Conservation (phyloP, 805 yeast species). For the Lipomyces mesembrius region DNA sequence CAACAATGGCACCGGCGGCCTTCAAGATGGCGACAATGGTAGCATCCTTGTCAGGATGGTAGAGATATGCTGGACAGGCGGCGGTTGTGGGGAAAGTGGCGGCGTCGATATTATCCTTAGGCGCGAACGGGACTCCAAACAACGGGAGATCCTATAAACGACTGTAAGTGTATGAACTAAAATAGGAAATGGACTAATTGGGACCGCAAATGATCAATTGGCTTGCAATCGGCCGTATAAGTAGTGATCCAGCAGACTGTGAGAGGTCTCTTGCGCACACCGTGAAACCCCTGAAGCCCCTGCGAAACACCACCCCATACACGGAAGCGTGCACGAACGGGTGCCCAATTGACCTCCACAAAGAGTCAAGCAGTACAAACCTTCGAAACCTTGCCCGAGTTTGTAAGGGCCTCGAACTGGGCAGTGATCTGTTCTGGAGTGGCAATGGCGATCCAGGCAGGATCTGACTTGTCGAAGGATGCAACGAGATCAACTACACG, state of each 20-base stretch:
- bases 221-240: too few species aligned
- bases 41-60: conserved; percentile 72
- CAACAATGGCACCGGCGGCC: conserved; percentile 87
- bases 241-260: too few species aligned
- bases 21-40: conserved; percentile 73
- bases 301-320: neutral
- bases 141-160: conserved; percentile 53
- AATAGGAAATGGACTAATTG: neutral
- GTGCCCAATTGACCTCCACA: conserved; percentile 3
- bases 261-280: neutral
- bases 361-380: neutral
- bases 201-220: neutral
- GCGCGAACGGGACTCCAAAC: conserved; percentile 94
- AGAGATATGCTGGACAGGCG: conserved; percentile 87
- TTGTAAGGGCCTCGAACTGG: conserved; percentile 79
- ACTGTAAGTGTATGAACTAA: conserved; percentile 1
- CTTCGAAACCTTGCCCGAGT: conserved; percentile 53
- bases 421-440: conserved; percentile 63
- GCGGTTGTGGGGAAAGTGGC: conserved; percentile 85
- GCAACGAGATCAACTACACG: conserved; percentile 50
- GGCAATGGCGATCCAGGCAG: conserved; percentile 91
- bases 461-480: conserved; percentile 54
- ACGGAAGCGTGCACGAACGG: neutral
- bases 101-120: conserved; percentile 93
- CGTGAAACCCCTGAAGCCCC: too few species aligned